A percentile compares a stretch with the other conserved stretches of the same genome.
Evolutionary conservation across 1,284 basidiomycete genomes (phyloP).

Genomic region (Puccinia sorghi): DNA sequence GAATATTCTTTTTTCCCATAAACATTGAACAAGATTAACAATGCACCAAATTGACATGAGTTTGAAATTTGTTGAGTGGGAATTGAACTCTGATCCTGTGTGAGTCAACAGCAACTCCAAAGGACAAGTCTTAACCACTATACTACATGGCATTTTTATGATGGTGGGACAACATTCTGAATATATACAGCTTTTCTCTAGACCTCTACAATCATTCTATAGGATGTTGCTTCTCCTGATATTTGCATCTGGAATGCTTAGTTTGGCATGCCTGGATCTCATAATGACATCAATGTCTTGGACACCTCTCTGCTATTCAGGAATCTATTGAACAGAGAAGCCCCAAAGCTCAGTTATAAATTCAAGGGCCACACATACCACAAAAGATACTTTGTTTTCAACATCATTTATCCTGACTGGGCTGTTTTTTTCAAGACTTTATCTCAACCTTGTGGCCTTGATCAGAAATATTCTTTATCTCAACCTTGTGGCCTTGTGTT

Average conservation of each 20-base stretch:
- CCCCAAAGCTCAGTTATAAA: neutral
- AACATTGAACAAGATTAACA: no score
- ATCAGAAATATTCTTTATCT: no score
- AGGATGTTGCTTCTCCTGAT: neutral
- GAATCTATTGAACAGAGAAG: constrained; percentile 4
- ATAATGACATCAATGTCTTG: constrained; percentile 22
- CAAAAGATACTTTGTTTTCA: neutral
- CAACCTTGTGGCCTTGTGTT: no score
- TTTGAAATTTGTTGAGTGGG: no score
- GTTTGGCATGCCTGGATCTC: constrained; percentile 17
- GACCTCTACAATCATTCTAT: constrained; percentile 15
- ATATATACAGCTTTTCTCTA: no score
- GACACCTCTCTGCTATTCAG: constrained; percentile 6
- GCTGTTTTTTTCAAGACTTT: neutral
- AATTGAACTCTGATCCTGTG: no score
- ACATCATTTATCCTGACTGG: neutral
- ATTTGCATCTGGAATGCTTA: constrained; percentile 17
- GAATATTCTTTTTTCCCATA: no score
- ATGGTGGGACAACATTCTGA: no score
- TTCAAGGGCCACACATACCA: neutral
- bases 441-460: neutral
- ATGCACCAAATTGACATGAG: no score
- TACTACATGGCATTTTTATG: no score
- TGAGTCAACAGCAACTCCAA: no score
- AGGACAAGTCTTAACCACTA: no score